Conservation (phyloP, 2,329 filamentous ascomycete genomes). For the Sporothrix mexicana region DNA sequence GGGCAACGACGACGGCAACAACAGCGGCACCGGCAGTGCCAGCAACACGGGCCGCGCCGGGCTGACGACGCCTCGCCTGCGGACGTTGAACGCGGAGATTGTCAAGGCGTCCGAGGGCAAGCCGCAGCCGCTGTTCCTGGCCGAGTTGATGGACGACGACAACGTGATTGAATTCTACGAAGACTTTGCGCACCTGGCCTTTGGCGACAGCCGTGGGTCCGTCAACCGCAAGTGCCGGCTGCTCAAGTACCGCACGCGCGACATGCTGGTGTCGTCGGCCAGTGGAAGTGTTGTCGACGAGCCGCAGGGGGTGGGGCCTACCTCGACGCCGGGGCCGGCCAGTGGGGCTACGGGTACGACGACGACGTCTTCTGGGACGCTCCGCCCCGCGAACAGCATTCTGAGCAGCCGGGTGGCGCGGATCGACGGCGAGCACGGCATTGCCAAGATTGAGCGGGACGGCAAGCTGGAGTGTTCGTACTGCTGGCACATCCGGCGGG, state of each 20-base stretch:
- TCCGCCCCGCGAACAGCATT: slow-evolving; percentile 51
- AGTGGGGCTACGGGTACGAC: neutral
- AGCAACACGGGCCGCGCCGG: slow-evolving; percentile 51
- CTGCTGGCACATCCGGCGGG: slow-evolving; percentile 95
- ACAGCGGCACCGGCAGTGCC: slow-evolving; percentile 48
- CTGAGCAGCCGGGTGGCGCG: slow-evolving; percentile 65
- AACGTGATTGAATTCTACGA: slow-evolving; percentile 95
- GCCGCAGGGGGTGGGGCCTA: slow-evolving; percentile 39
- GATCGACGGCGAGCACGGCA: slow-evolving; percentile 76
- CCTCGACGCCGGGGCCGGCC: neutral
- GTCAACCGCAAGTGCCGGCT: slow-evolving; percentile 84
- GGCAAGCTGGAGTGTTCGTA: slow-evolving; percentile 94
- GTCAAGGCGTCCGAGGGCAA: slow-evolving; percentile 53
- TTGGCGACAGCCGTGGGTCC: slow-evolving; percentile 85
- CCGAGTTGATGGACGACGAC: slow-evolving; percentile 91
- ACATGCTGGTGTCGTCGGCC: slow-evolving; percentile 52
- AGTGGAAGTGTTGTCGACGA: slow-evolving; percentile 41
- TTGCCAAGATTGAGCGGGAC: slow-evolving; percentile 81
- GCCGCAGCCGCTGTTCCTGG: slow-evolving; percentile 83
- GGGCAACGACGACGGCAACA: slow-evolving; percentile 10
- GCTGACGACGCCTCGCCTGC: slow-evolving; percentile 59
- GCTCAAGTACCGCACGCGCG: slow-evolving; percentile 85
- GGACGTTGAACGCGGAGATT: slow-evolving; percentile 45
- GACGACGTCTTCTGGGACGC: slow-evolving; percentile 45
- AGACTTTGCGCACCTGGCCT: slow-evolving; percentile 90